phyloP scores from a whole-genome alignment of 495 filamentous ascomycete genomes.

The Trichoderma erinaceum region DNA sequence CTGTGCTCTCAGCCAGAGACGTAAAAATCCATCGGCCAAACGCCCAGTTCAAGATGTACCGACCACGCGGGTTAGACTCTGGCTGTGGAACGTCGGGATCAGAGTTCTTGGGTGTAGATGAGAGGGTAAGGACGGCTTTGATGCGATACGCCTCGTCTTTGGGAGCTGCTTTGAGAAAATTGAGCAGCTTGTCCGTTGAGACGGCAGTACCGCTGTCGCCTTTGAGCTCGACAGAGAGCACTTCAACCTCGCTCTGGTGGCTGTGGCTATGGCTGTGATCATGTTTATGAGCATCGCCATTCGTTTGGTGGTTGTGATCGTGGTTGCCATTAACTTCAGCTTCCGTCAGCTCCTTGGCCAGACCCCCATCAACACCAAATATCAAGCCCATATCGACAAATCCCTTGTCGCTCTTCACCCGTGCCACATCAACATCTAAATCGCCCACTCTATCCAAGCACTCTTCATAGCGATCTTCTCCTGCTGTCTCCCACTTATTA shows the following conservation, averaged over 20 bases:
- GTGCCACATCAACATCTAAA: constrained; percentile 71
- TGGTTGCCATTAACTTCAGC: constrained; percentile 23
- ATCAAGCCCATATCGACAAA: constrained; percentile 68
- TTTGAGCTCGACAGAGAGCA: constrained; percentile 66
- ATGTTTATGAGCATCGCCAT: constrained; percentile 36
- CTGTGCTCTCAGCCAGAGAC: constrained; percentile 36
- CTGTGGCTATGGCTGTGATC: constrained; percentile 37
- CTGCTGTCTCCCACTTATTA: constrained; percentile 86
- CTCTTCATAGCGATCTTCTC: constrained; percentile 69
- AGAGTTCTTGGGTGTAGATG: constrained; percentile 51
- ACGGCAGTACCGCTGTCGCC: constrained; percentile 38
- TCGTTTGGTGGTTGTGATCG: constrained; percentile 25
- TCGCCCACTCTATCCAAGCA: constrained; percentile 80
- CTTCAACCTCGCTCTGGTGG: constrained; percentile 86
- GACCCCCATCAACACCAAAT: constrained; percentile 78
- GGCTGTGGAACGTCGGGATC: constrained; percentile 39
- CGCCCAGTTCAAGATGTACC: constrained; percentile 94
- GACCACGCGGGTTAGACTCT: constrained; percentile 15
- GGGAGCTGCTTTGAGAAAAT: constrained; percentile 60
- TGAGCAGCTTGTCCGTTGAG: constrained; percentile 58
- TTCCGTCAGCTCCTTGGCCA: constrained; percentile 55
- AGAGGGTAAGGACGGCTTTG: constrained; percentile 72
- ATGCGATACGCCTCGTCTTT: constrained; percentile 95
- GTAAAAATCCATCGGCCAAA: constrained; percentile 94
- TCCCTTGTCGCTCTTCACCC: constrained; percentile 74